Evolutionary conservation across 495 filamentous ascomycete genomes (phyloP).

Genomic region (Penicillium arizonense): DNA sequence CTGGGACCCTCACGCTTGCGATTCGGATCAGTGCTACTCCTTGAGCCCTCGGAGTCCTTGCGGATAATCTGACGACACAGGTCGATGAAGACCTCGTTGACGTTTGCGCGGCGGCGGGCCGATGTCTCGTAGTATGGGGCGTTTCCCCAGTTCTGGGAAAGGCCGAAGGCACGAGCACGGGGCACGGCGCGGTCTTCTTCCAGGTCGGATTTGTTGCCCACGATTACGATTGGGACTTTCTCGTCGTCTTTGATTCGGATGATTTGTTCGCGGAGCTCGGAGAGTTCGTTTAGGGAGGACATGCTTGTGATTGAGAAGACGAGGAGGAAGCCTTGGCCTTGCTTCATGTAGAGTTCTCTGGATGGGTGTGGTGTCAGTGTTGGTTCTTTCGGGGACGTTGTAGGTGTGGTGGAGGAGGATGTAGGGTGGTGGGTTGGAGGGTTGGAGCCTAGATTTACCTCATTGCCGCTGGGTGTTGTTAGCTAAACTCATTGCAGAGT

Average conservation of each 20-base stretch:
- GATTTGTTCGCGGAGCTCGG: constrained; percentile 90
- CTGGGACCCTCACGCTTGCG: constrained; percentile 38
- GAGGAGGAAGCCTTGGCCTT: constrained; percentile 93
- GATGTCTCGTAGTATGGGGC: constrained; percentile 95
- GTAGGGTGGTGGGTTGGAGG: too few relatives aligned
- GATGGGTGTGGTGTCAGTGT: constrained; percentile 19
- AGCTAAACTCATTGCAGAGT: constrained; percentile 14
- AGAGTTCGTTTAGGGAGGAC: constrained; percentile 81
- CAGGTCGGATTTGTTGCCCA: constrained; percentile 96
- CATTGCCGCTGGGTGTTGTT: constrained; percentile 59
- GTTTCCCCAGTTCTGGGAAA: constrained; percentile 84
- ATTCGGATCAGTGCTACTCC: constrained; percentile 39
- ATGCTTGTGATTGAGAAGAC: constrained; percentile 95
- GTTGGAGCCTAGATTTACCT: constrained; percentile 48
- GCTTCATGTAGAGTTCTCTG: constrained; percentile 95
- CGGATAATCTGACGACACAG: constrained; percentile 89
- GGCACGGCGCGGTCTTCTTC: constrained; percentile 88
- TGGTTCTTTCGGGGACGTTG: constrained; percentile 1
- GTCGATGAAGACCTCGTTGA: constrained; percentile 93
- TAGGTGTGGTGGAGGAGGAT: background rate
- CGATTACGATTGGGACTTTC: constrained; percentile 88
- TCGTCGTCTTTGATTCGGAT: constrained; percentile 95
- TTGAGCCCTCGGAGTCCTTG: constrained; percentile 57
- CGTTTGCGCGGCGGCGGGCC: constrained; percentile 80
- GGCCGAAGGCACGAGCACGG: constrained; percentile 76